Percentiles rank a stretch among this genome's conserved stretches.
These are phyloP conservation scores for Annulohypoxylon moriforme DNA, from an alignment of 495 filamentous ascomycete species.

Conservation along the genomic window DNA sequence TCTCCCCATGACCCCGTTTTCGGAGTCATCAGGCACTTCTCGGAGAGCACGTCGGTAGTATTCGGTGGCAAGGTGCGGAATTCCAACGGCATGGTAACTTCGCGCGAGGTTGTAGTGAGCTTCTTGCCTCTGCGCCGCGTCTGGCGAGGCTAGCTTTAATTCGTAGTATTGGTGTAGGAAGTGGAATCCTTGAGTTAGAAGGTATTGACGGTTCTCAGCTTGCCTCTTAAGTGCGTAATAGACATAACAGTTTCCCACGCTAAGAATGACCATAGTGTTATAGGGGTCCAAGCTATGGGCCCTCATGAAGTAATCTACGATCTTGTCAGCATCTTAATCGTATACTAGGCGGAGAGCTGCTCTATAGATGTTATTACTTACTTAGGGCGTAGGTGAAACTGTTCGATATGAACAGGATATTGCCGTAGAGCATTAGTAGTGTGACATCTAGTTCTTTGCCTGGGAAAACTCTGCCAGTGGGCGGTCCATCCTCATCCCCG, in stretches of 20 bases:
- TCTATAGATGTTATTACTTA: conserved; percentile 45
- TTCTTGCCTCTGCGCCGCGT: conserved; percentile 72
- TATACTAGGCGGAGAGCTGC: background rate
- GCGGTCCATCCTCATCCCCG: conserved; percentile 43
- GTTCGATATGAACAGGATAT: conserved; percentile 82
- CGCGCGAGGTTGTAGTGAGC: conserved; percentile 90
- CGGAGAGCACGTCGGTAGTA: conserved; percentile 68
- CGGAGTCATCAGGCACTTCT: conserved; percentile 42
- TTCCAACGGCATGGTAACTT: conserved; percentile 81
- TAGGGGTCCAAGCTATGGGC: conserved; percentile 81
- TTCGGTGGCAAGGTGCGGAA: conserved; percentile 79
- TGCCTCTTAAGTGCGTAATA: conserved; percentile 89
- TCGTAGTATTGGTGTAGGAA: conserved; percentile 85
- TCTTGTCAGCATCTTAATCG: conserved; percentile 16
- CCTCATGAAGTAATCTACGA: conserved; percentile 82
- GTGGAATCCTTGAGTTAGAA: conserved; percentile 82
- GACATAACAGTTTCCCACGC: conserved; percentile 78
- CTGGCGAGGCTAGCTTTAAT: conserved; percentile 53
- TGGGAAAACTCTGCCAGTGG: conserved; percentile 39
- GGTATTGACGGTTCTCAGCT: conserved; percentile 87
- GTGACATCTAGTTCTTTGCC: conserved; percentile 63
- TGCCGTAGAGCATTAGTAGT: conserved; percentile 86
- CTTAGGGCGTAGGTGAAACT: conserved; percentile 84
- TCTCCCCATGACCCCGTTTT: conserved; percentile 43
- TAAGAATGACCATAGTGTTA: conserved; percentile 81